Conservation (phyloP, 345 rosid genomes). For the Boechera divaricarpa region DNA sequence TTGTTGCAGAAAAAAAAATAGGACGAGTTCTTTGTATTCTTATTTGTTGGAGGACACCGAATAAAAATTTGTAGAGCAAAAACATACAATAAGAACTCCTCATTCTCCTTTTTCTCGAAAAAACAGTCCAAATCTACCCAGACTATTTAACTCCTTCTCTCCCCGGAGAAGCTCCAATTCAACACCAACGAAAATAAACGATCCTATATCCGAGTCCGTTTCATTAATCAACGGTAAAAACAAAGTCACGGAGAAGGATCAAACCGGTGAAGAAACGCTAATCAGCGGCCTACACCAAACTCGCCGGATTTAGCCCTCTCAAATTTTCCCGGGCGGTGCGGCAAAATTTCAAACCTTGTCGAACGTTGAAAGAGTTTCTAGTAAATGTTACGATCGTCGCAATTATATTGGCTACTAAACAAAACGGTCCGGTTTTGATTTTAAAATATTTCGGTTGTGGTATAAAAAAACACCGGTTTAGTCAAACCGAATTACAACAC, state of each 20-base stretch:
- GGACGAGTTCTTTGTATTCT: no score
- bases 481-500: conserved; percentile 64
- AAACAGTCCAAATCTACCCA: no score
- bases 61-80: no score
- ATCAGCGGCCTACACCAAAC: conserved; percentile 17
- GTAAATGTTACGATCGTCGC: conserved; percentile 20
- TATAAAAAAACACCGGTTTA: conserved; percentile 18
- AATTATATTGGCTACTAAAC: conserved; percentile 17
- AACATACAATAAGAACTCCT: no score
- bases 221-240: not conserved
- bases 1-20: no score
- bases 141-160: not conserved
- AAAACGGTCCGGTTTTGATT: not conserved
- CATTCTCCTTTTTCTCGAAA: no score
- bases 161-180: not conserved
- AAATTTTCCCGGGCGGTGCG: conserved; percentile 13
- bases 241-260: not conserved
- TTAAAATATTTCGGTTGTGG: conserved; percentile 38
- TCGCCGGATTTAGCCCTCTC: conserved; percentile 15
- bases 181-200: not conserved
- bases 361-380: conserved; percentile 16
- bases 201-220: not conserved
- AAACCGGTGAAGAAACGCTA: conserved; percentile 5
- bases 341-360: conserved; percentile 12
- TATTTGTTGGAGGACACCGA: no score